Evolutionary conservation across 345 rosid genomes (phyloP).

Genomic region (Rhizophora apiculata): DNA sequence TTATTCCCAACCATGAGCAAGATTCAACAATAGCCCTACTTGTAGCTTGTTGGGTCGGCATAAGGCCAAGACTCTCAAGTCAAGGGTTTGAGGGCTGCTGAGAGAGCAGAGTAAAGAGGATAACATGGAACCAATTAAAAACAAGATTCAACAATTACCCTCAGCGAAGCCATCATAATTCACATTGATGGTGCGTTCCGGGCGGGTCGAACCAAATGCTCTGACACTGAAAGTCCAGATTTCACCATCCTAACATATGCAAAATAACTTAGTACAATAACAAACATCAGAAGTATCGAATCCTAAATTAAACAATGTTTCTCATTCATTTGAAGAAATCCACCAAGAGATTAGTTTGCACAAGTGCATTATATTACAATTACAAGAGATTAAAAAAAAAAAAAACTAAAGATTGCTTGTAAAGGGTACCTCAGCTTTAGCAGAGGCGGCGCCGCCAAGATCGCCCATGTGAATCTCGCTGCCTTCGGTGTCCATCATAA

Average conservation of each 20-base stretch:
- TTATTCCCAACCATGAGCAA: neutral
- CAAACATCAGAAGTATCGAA: neutral
- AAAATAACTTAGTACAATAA: neutral
- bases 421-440: conserved; percentile 71
- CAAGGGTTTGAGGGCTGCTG: no score
- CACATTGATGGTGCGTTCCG: conserved; percentile 78
- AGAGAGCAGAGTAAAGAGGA: no score
- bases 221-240: conserved; percentile 94
- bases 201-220: conserved; percentile 67
- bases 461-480: conserved; percentile 99
- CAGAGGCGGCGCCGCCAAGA: conserved; percentile 81
- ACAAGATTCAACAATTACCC: conserved; percentile 41
- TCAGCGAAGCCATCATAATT: conserved; percentile 97
- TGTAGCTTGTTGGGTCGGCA: no score
- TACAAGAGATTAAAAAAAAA: neutral
- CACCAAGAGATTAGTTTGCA: neutral
- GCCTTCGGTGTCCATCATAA: conserved; percentile 99
- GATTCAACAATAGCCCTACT: conserved; percentile 50
- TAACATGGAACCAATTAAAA: neutral
- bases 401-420: neutral
- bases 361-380: no score
- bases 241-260: conserved; percentile 74
- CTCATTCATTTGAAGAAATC: no score
- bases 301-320: no score
- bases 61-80: neutral